These are phyloP conservation scores for Botryosphaeria dothidea DNA, from an alignment of 2,329 filamentous ascomycete genomes.

Conservation along the genomic window DNA sequence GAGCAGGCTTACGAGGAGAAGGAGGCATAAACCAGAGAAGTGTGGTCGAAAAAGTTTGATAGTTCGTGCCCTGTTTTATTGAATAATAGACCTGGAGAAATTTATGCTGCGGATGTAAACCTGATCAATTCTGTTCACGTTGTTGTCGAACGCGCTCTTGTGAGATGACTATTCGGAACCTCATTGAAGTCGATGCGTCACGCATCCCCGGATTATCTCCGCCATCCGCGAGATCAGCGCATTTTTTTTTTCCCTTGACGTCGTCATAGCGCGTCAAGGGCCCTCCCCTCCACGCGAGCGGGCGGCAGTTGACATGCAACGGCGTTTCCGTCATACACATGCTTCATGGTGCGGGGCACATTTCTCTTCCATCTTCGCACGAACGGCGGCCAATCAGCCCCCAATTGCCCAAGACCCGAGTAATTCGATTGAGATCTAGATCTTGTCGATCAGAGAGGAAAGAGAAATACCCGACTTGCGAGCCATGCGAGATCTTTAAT, in stretches of 20 bases:
- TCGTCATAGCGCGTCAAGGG: neutral
- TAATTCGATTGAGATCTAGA: too few species aligned
- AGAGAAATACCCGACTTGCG: too few species aligned
- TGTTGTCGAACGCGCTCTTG: too few species aligned
- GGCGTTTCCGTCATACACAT: neutral
- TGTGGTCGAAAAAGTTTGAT: neutral
- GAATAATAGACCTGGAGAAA: neutral
- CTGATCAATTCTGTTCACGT: too few species aligned
- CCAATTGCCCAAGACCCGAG: neutral
- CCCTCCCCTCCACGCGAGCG: neutral
- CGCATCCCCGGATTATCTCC: too few species aligned
- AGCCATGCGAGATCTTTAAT: too few species aligned
- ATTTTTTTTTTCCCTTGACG: neutral
- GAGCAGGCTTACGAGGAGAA: constrained; percentile 26
- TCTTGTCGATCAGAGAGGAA: neutral
- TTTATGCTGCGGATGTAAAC: too few species aligned
- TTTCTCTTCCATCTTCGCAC: neutral
- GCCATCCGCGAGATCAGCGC: too few species aligned
- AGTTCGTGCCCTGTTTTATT: neutral
- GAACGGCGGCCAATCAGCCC: neutral
- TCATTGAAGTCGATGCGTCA: too few species aligned
- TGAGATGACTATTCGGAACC: too few species aligned
- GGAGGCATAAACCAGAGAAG: neutral
- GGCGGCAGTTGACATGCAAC: neutral
- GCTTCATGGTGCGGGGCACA: neutral